Evolutionary conservation across 768 basidiomycete genomes (phyloP).

Genomic region (Gloeophyllum trabeum): DNA sequence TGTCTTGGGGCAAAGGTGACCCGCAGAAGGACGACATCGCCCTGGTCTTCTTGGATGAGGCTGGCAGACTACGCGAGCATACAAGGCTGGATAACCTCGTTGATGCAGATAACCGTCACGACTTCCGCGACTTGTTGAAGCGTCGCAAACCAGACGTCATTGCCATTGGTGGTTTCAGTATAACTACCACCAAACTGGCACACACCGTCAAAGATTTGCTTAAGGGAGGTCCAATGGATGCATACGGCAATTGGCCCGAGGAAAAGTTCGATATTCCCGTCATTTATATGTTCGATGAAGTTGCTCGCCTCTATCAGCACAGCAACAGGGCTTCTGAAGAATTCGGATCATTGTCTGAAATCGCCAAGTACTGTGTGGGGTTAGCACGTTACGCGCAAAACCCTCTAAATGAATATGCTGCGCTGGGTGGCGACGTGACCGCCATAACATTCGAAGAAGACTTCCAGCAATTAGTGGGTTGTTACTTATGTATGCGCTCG

Average conservation of each 20-base stretch:
- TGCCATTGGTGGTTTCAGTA: constrained; percentile 80
- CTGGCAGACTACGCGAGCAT: constrained; percentile 85
- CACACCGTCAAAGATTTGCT: constrained; percentile 53
- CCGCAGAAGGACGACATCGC: constrained; percentile 84
- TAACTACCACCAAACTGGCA: constrained; percentile 64
- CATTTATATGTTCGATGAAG: constrained; percentile 80
- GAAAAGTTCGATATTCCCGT: constrained; percentile 50
- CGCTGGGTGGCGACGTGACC: constrained; percentile 74
- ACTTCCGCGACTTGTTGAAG: constrained; percentile 75
- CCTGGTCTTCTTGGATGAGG: constrained; percentile 77
- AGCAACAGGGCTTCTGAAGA: constrained; percentile 79
- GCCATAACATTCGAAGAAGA: constrained; percentile 80
- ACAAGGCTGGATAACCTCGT: constrained; percentile 81
- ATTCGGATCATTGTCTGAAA: constrained; percentile 64
- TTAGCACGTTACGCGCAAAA: constrained; percentile 89
- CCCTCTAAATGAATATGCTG: constrained; percentile 89
- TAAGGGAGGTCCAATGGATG: constrained; percentile 5
- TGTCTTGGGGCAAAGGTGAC: constrained; percentile 95
- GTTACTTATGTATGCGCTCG: constrained; percentile 1
- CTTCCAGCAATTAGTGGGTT: constrained; percentile 68
- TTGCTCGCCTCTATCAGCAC: constrained; percentile 90
- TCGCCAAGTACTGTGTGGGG: constrained; percentile 88
- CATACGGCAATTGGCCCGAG: constrained; percentile 18
- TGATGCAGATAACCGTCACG: constrained; percentile 53
- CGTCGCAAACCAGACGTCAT: constrained; percentile 82